Evolutionary conservation across 2,329 filamentous ascomycete genomes (phyloP), one percentile per base, ranked within the genome.

Genomic region (Aspergillus melleus): DNA sequence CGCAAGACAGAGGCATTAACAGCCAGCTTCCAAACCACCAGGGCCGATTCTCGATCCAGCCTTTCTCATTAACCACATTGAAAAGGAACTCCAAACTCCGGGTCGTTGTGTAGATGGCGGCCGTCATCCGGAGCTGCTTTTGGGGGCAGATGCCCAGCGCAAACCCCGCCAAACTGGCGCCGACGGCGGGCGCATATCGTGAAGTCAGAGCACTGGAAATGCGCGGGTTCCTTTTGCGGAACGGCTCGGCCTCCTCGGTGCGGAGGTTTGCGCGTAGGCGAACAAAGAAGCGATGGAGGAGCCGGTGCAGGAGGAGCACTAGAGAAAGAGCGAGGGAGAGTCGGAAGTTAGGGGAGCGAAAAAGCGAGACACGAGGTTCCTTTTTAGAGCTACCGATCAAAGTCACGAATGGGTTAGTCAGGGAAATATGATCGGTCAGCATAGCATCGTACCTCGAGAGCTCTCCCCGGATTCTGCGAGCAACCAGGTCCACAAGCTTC

Each of bases 11-110:
- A 1, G 90, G 90, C 80, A 92, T 90, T 67, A 93, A 73, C 80
- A 93, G 80, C 90, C 90, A 94, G 73, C 89, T 92, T 22, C 90
- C 90, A 79, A 90, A 90, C 90, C 90, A 94, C 86, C 86, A 89
- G 0, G 93, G 92, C 66, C 88, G 84, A 66, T 87, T 84, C 69
- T 84, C 84, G 61, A 89, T 79, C 68, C 82, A 86, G 6, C 88
- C 88, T 47, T 90, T 87, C 49, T 89, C 87, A 71, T 96, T 91
- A 5, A 91, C 83, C 20, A 88, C 82, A 74, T 96, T 96, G 83
- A 93, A 98, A 4, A 86, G 83, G 66, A 94, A 95, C 73, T 99
- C 94, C 42, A 96, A 80, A 1, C 91, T 90, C 54, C 91, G 85
- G 66, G 92, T 94, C 62, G 92, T 82, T 58, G 88, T 81, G 72